Evolutionary conservation across 2,329 filamentous ascomycete genomes (phyloP).

Genomic region (Curvularia eragrostidis): DNA sequence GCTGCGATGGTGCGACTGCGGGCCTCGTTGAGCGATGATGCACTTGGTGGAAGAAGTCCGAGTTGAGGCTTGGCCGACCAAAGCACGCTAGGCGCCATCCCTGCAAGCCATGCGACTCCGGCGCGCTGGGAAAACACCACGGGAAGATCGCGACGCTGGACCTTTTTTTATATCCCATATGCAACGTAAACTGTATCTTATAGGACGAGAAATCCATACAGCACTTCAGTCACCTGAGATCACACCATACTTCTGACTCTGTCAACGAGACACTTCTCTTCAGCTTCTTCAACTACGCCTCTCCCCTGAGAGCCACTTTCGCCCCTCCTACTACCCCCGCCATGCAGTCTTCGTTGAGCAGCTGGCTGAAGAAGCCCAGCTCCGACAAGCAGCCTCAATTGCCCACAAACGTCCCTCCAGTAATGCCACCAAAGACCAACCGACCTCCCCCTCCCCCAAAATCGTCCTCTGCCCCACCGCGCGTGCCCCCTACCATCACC

Average conservation of each 20-base stretch:
- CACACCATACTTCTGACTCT: neutral
- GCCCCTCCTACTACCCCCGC: constrained; percentile 6
- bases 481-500: constrained; percentile 25
- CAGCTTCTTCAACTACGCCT: neutral
- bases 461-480: constrained; percentile 26
- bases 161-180: neutral
- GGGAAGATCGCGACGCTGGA: constrained; percentile 12
- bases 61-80: constrained; percentile 38
- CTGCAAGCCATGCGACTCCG: constrained; percentile 20
- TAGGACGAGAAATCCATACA: neutral
- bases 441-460: constrained; percentile 32
- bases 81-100: constrained; percentile 29
- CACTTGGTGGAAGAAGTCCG: constrained; percentile 41
- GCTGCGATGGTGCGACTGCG: constrained; percentile 33
- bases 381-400: constrained; percentile 35
- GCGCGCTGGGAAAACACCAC: constrained; percentile 24
- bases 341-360: constrained; percentile 56
- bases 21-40: constrained; percentile 35
- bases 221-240: neutral
- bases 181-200: neutral
- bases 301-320: neutral
- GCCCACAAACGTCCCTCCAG: constrained; percentile 13
- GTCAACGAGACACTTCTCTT: neutral
- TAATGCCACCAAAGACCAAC: constrained; percentile 7
- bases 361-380: constrained; percentile 57